Evolutionary conservation across 2,329 filamentous ascomycete genomes (phyloP), one percentile per base, ranked within the genome.

Genomic region (Calonectria fujianensis): DNA sequence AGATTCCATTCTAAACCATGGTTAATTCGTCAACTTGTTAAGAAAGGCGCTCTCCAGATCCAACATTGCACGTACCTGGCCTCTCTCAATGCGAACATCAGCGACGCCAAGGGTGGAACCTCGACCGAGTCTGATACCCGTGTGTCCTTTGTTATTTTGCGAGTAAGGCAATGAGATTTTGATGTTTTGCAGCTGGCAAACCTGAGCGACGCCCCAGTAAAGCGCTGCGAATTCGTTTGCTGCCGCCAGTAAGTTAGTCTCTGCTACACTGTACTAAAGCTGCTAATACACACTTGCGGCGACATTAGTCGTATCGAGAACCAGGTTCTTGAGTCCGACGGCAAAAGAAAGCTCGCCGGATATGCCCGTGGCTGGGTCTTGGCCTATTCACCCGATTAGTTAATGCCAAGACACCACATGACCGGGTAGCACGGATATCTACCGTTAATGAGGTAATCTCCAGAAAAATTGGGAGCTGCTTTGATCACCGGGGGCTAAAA

Each of bases 151-250:
- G 37, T 83, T 83, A 52, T 84, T 83, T 48, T 70, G 76, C 0
- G 86, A 84, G 1, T 70, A 72, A 2, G 85, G 77, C 85, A 88
- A 86, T 24, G 74, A 81, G 63, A 88, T 88, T 72, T 83, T 85
- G 73, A 88, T 78, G 69, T 88, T 88, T 59, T 86, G 85, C 9
- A 87, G 80, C 61, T 87, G 85, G 0, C 84, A 82, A 20, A 74
- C 86, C 73, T 88, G 86, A 2, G 86, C 86, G n/a, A 88, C 86
- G 13, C 86, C 85, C 87, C 87, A 88, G 54, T 80, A 85, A 0
- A 88, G 82, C 5, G 86, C 86, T 3, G 84, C 85, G 59, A 88
- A 87, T 1, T 74, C 74, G 13, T 80, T 82, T 64, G 80, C 78
- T 78, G 14, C 13, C 4, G n/a, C 11, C 24, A 5, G 16, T 14